Evolutionary conservation across 768 basidiomycete species (phyloP).

Genomic region (Glaciozyma antarctica): DNA sequence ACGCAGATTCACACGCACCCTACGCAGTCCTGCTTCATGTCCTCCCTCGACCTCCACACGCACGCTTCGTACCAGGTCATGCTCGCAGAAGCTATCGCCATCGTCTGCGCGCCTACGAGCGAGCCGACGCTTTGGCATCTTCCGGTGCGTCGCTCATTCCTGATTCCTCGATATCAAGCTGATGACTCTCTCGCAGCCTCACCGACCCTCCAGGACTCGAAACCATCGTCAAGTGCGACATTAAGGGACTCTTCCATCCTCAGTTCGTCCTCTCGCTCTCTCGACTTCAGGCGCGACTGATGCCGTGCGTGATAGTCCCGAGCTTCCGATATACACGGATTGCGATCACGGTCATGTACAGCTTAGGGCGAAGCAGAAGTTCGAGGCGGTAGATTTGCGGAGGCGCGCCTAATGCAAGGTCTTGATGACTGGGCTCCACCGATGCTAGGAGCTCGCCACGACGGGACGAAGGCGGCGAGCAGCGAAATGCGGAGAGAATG

Average conservation of each 20-base stretch:
- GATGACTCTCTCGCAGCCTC: constrained; percentile 59
- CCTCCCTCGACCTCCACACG: constrained; percentile 84
- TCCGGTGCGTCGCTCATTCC: constrained; percentile 5
- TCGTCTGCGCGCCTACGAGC: constrained; percentile 76
- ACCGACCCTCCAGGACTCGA: constrained; percentile 78
- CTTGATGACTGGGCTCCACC: no score
- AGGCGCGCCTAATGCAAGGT: not conserved
- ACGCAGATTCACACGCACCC: constrained; percentile 82
- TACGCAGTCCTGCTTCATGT: constrained; percentile 89
- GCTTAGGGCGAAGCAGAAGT: not conserved
- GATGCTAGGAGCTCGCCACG: no score
- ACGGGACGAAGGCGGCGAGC: no score
- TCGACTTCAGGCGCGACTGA: not conserved
- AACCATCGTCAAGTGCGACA: constrained; percentile 57
- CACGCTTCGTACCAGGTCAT: constrained; percentile 81
- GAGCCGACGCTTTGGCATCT: constrained; percentile 56
- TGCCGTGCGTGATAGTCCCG: constrained; percentile 9
- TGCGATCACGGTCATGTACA: constrained; percentile 43
- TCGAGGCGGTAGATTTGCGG: not conserved
- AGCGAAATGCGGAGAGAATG: no score
- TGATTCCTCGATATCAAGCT: not conserved
- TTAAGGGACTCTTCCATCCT: constrained; percentile 72
- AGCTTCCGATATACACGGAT: constrained; percentile 27
- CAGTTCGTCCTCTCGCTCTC: constrained; percentile 50
- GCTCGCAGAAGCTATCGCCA: constrained; percentile 84